Evolutionary conservation across 495 filamentous ascomycete genomes (phyloP).

Genomic region (Annulohypoxylon moriforme): DNA sequence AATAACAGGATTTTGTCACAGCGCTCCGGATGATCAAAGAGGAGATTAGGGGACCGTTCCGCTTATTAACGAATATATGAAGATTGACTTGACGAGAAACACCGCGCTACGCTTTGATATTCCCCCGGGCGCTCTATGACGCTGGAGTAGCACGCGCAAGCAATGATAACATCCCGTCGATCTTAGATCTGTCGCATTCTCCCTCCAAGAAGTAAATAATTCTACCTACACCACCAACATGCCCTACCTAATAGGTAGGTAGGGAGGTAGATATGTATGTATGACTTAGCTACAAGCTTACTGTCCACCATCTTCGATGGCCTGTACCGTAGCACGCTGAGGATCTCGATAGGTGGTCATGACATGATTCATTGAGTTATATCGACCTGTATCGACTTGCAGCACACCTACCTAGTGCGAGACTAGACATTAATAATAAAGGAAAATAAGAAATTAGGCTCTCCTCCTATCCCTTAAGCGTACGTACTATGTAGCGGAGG

Average conservation of each 20-base stretch:
- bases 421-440: conserved; percentile 2
- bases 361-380: conserved; percentile 16
- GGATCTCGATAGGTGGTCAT: conserved; percentile 2
- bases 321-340: neutral
- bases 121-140: conserved; percentile 23
- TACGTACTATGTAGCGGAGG: neutral
- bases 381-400: neutral
- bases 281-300: neutral
- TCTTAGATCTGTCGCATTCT: conserved; percentile 25
- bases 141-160: conserved; percentile 29
- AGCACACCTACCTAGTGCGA: neutral
- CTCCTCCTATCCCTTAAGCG: neutral
- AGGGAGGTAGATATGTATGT: no score
- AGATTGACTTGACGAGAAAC: conserved; percentile 7
- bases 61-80: conserved; percentile 15
- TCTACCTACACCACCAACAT: neutral
- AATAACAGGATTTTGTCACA: conserved; percentile 5
- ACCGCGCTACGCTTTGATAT: conserved; percentile 15
- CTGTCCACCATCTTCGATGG: conserved; percentile 3
- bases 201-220: conserved; percentile 7
- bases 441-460: conserved; percentile 5
- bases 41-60: conserved; percentile 12
- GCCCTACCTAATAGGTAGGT: no score
- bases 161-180: conserved; percentile 28
- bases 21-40: neutral